Conservation (phyloP, 2,329 filamentous ascomycete species). For the Seiridium cupressi region DNA sequence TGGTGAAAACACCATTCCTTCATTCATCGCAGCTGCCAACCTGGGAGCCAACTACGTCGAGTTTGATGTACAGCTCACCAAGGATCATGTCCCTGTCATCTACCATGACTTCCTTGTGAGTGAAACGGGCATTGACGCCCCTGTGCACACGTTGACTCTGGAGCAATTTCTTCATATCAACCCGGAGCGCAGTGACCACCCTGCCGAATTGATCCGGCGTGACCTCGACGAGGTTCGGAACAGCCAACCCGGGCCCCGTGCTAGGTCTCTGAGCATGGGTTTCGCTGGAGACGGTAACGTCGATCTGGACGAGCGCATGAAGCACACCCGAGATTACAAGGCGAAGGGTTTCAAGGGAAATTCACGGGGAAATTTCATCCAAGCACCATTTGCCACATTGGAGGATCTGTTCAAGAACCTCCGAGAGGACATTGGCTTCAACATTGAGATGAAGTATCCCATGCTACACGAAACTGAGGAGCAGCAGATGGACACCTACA, state of each 20-base stretch:
- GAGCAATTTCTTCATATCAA: constrained; percentile 95
- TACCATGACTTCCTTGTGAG: constrained; percentile 98
- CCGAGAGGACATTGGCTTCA: constrained; percentile 84
- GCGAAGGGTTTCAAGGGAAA: constrained; percentile 95
- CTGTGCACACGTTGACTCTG: constrained; percentile 89
- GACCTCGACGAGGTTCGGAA: constrained; percentile 26
- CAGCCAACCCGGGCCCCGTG: constrained; percentile 30
- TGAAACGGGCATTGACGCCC: constrained; percentile 95
- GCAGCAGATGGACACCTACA: constrained; percentile 95
- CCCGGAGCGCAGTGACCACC: constrained; percentile 45
- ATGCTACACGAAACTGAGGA: constrained; percentile 96
- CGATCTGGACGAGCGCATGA: constrained; percentile 77
- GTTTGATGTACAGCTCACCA: constrained; percentile 95
- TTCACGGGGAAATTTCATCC: constrained; percentile 89
- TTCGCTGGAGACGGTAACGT: constrained; percentile 39
- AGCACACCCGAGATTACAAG: constrained; percentile 94
- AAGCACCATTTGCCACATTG: constrained; percentile 91
- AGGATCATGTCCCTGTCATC: constrained; percentile 96
- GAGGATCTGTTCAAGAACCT: constrained; percentile 89
- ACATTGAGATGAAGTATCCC: constrained; percentile 98
- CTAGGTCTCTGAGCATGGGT: constrained; percentile 56
- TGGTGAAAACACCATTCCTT: constrained; percentile 93
- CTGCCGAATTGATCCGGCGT: constrained; percentile 21
- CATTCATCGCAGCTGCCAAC: constrained; percentile 94
- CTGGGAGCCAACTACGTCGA: constrained; percentile 76